A percentile compares a stretch with the other conserved stretches of the same genome.
Conservation (phyloP, 306 rosid genomes). For the Pueraria montana region DNA sequence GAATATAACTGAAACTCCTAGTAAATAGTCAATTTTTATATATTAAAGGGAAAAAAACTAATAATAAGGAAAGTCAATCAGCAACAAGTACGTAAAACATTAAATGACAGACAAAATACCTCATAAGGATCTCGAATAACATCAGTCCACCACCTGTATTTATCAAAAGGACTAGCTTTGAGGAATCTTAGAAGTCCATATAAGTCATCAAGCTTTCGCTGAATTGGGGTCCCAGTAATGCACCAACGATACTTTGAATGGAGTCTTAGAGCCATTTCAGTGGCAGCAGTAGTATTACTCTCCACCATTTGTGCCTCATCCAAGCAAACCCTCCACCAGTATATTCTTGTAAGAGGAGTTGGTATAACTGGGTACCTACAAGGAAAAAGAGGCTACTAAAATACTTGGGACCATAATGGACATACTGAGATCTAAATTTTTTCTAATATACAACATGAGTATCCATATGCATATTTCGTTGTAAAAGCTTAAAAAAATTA, state of each 20-base stretch:
- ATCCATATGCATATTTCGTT: conserved; percentile 17
- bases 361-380: conserved; percentile 93
- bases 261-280: conserved; percentile 93
- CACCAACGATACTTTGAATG: conserved; percentile 91
- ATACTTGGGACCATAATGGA: conserved; percentile 31
- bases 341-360: conserved; percentile 89
- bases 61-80: conserved; percentile 29
- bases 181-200: conserved; percentile 87
- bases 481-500: conserved; percentile 12
- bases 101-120: conserved; percentile 58
- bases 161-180: conserved; percentile 82
- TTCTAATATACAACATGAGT: not conserved
- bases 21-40: conserved; percentile 25
- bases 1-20: conserved; percentile 33
- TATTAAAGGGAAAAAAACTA: not conserved
- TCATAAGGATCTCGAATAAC: conserved; percentile 93
- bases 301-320: conserved; percentile 99
- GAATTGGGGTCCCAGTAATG: conserved; percentile 97
- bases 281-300: conserved; percentile 82
- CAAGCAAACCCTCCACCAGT: conserved; percentile 98
- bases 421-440: conserved; percentile 4
- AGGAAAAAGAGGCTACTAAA: conserved; percentile 37
- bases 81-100: conserved; percentile 31
- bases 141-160: conserved; percentile 93
- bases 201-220: conserved; percentile 89